phyloP scores from a whole-genome alignment of 1,139 yeast genomes.

The Yamadazyma siamensis region DNA sequence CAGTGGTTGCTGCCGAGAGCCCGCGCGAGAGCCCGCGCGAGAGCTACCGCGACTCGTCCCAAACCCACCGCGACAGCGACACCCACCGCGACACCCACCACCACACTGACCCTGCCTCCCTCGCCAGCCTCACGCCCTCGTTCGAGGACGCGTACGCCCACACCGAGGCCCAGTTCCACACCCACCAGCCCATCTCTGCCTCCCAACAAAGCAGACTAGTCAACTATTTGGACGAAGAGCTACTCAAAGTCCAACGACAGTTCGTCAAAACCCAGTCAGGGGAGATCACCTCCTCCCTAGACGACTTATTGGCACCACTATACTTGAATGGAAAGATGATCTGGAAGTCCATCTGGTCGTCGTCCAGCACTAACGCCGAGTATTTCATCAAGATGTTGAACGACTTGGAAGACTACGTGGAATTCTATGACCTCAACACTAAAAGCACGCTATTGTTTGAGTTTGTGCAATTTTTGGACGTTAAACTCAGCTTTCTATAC shows the following conservation, averaged over 20 bases:
- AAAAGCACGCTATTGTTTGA: conserved; percentile 9
- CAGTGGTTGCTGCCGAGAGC: no score
- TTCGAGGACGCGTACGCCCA: conserved; percentile 12
- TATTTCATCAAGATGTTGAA: conserved; percentile 62
- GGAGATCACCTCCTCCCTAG: conserved; percentile 28
- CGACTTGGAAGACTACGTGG: conserved; percentile 61
- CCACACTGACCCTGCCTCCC: neutral
- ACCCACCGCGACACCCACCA: no score
- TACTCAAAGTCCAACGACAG: conserved; percentile 57
- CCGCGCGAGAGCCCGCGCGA: no score
- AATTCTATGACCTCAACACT: conserved; percentile 30
- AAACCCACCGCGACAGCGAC: no score
- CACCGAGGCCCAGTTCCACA: conserved; percentile 3
- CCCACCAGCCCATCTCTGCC: conserved; percentile 12
- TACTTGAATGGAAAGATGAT: conserved; percentile 47
- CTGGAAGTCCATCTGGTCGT: conserved; percentile 49
- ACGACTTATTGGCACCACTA: conserved; percentile 43
- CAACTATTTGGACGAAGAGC: conserved; percentile 56
- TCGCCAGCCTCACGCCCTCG: conserved; percentile 3
- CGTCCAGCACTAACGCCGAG: conserved; percentile 50
- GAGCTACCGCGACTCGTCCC: no score
- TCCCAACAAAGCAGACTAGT: conserved; percentile 60
- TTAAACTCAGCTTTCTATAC: conserved; percentile 9
- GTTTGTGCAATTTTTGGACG: conserved; percentile 12
- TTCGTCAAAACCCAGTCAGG: conserved; percentile 61